A percentile compares a stretch with the other conserved stretches of the same genome.
phyloP scores from a whole-genome alignment of 2,329 filamentous ascomycete species.

The Xylaria sp. region DNA sequence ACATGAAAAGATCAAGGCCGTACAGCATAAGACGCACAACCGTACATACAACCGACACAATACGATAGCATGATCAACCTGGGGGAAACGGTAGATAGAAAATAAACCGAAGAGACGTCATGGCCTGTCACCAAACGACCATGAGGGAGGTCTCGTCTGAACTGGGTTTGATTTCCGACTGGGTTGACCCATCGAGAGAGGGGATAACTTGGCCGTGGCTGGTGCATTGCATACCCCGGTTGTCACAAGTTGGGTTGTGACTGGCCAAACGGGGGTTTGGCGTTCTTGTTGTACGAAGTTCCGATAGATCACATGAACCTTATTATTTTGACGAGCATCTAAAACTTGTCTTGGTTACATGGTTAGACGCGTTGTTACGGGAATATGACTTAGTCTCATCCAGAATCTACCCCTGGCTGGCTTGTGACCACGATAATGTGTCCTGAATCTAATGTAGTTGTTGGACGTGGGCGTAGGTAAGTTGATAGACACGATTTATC shows the following conservation, averaged over 20 bases:
- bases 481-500: neutral
- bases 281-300: slow-evolving; percentile 26
- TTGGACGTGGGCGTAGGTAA: neutral
- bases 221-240: slow-evolving; percentile 30
- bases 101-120: neutral
- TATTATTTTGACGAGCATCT: slow-evolving; percentile 16
- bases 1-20: neutral
- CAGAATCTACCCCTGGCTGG: neutral
- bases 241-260: slow-evolving; percentile 22
- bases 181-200: slow-evolving; percentile 19
- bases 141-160: slow-evolving; percentile 2
- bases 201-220: slow-evolving; percentile 7
- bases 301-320: slow-evolving; percentile 27
- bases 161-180: slow-evolving; percentile 5
- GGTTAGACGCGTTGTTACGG: neutral
- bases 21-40: slow-evolving; percentile 1
- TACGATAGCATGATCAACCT: slow-evolving; percentile 13
- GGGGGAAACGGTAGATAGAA: slow-evolving; percentile 13
- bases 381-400: neutral
- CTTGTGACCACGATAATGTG: neutral
- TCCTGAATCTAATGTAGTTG: neutral
- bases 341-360: neutral
- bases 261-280: slow-evolving; percentile 24
- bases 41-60: slow-evolving; percentile 21
- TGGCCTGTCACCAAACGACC: neutral